Evolutionary conservation across 2,329 filamentous ascomycete genomes (phyloP), one percentile per base, ranked within the genome.

Genomic region (Penicillium sp.): DNA sequence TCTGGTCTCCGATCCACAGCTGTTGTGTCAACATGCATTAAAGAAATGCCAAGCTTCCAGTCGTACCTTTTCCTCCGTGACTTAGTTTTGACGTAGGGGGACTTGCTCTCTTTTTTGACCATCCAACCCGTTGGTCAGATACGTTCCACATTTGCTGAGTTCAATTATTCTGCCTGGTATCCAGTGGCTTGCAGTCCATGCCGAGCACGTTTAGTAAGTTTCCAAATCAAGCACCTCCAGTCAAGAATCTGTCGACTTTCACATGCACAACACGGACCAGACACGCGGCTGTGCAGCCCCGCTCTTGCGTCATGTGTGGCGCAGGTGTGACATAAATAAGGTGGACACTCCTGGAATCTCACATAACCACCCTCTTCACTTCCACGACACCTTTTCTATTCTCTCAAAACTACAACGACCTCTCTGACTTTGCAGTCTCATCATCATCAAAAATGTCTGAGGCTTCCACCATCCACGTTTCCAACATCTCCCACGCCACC

Each of bases 401-500:
- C 18, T 27, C 29, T 6, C 18, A 25, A 18, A 27, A 29, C 13
- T n/a, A 39, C 33, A 41, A 32, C 29, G 7, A 32, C 29, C 11
- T 32, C 41, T 48, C 37, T 51, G 37, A 44, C 35, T 27, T 26
- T 29, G 5, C 44, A 33, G 24, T 37, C 47, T 25, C 36, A 44
- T 32, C n/a, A n/a, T 12, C 4, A 12, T 37, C 11, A 44, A 51
- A 18, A 56, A 83, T 83, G 80, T 73, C 79, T 62, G 68, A 58
- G 45, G 58, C 73, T 61, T 80, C 74, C 62, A 91, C 86, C 43
- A 88, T 96, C 56, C 76, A 90, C 74, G 90, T 97, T 64, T 86
- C 87, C 74, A 90, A 93, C 76, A 95, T 98, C 73, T 83, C 87
- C 59, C 68, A 77, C 54, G 74, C 84, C 68, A 96, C 91, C 48